Evolutionary conservation across 1,139 yeast genomes (phyloP).

Genomic region (Saccharomyces hybrid): DNA sequence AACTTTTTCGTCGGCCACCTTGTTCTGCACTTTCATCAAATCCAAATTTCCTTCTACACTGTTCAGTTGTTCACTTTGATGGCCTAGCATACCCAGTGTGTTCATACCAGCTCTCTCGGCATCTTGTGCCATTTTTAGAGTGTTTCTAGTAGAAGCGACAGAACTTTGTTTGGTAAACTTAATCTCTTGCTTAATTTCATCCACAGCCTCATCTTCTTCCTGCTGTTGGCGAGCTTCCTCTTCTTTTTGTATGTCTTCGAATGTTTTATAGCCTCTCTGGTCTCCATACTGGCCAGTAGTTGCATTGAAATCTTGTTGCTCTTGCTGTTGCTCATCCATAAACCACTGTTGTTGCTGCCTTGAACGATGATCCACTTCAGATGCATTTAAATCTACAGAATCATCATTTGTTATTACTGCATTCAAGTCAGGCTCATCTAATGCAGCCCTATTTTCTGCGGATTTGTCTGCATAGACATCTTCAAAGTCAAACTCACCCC

Average conservation of each 20-base stretch:
- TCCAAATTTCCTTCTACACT: constrained; percentile 72
- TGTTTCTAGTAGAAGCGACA: constrained; percentile 76
- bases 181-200: constrained; percentile 76
- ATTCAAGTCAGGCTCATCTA: constrained; percentile 23
- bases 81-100: constrained; percentile 84
- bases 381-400: constrained; percentile 25
- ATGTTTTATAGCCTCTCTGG: constrained; percentile 27
- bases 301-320: constrained; percentile 14
- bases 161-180: constrained; percentile 84
- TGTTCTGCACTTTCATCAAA: constrained; percentile 72
- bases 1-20: constrained; percentile 78
- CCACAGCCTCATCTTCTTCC: constrained; percentile 82
- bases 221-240: constrained; percentile 45
- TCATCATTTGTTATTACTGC: constrained; percentile 17
- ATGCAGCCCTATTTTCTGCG: constrained; percentile 8
- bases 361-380: constrained; percentile 13
- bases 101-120: constrained; percentile 89
- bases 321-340: constrained; percentile 7
- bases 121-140: constrained; percentile 79
- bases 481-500: constrained; percentile 13
- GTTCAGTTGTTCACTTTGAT: constrained; percentile 80
- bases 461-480: constrained; percentile 7
- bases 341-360: constrained; percentile 11
- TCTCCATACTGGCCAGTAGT: constrained; percentile 1
- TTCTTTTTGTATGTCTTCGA: constrained; percentile 32